Conservation (phyloP, 176 grass and related monocot genomes). For the Secale cereale region DNA sequence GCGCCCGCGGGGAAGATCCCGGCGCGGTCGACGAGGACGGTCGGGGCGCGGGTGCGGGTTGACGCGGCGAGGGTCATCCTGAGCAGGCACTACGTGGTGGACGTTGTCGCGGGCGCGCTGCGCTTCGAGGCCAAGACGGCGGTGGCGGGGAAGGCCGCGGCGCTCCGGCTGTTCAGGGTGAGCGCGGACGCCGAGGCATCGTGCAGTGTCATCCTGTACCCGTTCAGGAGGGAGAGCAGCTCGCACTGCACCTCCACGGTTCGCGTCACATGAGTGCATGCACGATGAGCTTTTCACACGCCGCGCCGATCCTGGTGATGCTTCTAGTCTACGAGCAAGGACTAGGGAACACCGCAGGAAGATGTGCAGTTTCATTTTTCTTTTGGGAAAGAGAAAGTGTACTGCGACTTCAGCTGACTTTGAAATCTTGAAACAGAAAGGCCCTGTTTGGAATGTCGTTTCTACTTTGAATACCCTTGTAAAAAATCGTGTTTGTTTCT, state of each 20-base stretch:
- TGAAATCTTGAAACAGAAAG: background rate
- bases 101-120: conserved; percentile 17
- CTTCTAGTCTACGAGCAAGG: no score
- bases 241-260: conserved; percentile 6
- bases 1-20: conserved; percentile 22
- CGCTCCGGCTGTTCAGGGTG: conserved; percentile 21
- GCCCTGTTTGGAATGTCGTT: no score
- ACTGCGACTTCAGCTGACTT: background rate
- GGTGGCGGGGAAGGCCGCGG: conserved; percentile 7
- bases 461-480: no score
- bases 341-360: no score
- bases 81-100: conserved; percentile 1
- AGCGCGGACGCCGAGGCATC: background rate
- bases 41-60: conserved; percentile 24
- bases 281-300: background rate
- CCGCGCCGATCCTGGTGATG: background rate
- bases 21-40: conserved; percentile 30
- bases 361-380: background rate
- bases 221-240: conserved; percentile 20
- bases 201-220: conserved; percentile 12
- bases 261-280: conserved; percentile 11
- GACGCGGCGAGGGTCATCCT: conserved; percentile 21
- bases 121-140: background rate
- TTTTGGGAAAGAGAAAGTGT: background rate
- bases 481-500: no score